phyloP scores from a whole-genome alignment of 75 land plant species.

The Pinus taeda region DNA sequence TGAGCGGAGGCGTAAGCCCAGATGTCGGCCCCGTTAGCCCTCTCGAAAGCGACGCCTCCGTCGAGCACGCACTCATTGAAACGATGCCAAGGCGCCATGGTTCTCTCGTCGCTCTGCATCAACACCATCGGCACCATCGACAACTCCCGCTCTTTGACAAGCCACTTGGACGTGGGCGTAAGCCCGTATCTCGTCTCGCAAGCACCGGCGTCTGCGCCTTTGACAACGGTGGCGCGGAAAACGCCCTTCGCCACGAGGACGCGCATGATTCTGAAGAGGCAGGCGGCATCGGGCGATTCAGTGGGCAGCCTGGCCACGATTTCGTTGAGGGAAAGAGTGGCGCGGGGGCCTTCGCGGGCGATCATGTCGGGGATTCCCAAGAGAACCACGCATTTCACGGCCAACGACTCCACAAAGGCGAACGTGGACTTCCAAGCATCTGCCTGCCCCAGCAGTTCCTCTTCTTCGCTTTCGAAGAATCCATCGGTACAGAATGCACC shows the following conservation, averaged over 20 bases:
- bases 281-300: constrained; percentile 16
- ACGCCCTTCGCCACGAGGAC: constrained; percentile 29
- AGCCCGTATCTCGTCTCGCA: constrained; percentile 21
- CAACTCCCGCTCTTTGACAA: constrained; percentile 13
- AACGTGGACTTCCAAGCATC: constrained; percentile 26
- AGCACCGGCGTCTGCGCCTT: not conserved
- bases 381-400: constrained; percentile 33
- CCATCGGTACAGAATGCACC: no score
- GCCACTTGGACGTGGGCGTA: constrained; percentile 27
- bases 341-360: constrained; percentile 18
- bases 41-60: constrained; percentile 7
- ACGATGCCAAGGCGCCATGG: constrained; percentile 28
- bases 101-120: constrained; percentile 12
- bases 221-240: constrained; percentile 8
- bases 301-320: constrained; percentile 14
- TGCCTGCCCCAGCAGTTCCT: not conserved
- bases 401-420: constrained; percentile 26
- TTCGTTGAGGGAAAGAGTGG: constrained; percentile 18
- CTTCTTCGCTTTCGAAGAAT: constrained; percentile 10
- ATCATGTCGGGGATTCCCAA: constrained; percentile 41
- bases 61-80: constrained; percentile 20
- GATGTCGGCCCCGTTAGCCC: constrained; percentile 15
- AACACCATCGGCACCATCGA: constrained; percentile 17
- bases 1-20: constrained; percentile 1
- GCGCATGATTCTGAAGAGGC: constrained; percentile 49